Percentiles rank a stretch among this genome's conserved stretches.
phyloP scores from a whole-genome alignment of 768 basidiomycete genomes.

The Tulasnella sp. region DNA sequence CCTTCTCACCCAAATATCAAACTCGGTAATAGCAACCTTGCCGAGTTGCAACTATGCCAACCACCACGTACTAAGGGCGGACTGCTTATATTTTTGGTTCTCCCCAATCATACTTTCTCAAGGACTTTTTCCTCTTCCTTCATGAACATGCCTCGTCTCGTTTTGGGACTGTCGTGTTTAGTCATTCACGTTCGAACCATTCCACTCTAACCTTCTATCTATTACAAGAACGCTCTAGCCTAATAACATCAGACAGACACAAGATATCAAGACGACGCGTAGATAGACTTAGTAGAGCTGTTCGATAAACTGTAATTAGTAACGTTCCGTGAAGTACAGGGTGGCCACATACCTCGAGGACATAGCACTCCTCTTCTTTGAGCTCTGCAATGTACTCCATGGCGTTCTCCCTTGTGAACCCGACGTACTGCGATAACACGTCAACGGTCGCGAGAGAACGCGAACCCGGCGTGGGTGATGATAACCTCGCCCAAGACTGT shows the following conservation, averaged over 20 bases:
- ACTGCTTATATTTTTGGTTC: conserved; percentile 12
- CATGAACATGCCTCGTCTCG: not conserved
- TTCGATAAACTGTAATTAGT: not conserved
- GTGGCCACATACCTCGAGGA: conserved; percentile 59
- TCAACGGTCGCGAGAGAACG: conserved; percentile 93
- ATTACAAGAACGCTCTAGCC: not conserved
- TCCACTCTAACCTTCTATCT: not conserved
- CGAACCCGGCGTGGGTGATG: conserved; percentile 86
- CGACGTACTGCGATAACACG: conserved; percentile 62
- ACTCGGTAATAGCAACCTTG: conserved; percentile 21
- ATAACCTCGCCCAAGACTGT: conserved; percentile 82
- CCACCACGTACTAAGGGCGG: not conserved
- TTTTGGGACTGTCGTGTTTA: not conserved
- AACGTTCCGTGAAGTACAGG: not conserved
- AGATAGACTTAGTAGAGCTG: not conserved
- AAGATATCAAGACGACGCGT: not conserved
- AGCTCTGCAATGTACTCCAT: conserved; percentile 74
- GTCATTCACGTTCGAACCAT: not conserved
- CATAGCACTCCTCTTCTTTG: conserved; percentile 96
- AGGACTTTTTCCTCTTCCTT: not conserved
- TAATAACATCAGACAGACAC: not conserved
- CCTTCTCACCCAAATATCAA: conserved; percentile 61
- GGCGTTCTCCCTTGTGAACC: conserved; percentile 50
- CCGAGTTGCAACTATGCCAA: not conserved
- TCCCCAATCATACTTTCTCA: not conserved